Percentiles rank a stretch among this genome's conserved stretches.
Evolutionary conservation across 768 basidiomycete genomes (phyloP).

Genomic region (Lyophyllum shimeji): DNA sequence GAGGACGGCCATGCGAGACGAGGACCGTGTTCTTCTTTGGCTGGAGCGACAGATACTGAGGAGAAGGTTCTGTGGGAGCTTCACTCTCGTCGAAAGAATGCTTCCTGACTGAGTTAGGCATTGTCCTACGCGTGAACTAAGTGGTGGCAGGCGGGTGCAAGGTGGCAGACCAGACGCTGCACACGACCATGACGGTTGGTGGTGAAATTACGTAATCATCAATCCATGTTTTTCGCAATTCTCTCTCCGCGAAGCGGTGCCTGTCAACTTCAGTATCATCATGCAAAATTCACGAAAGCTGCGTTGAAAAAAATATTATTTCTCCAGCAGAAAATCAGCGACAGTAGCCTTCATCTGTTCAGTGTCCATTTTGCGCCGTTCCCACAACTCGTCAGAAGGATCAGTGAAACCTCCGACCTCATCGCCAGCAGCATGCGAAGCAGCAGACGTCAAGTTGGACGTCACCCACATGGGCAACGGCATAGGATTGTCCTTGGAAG

Average conservation of each 20-base stretch:
- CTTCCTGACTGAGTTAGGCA: constrained; percentile 21
- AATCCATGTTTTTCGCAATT: neutral
- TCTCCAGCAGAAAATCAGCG: constrained; percentile 41
- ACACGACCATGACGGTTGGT: neutral
- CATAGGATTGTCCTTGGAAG: constrained; percentile 11
- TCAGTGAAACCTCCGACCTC: neutral
- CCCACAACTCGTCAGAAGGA: constrained; percentile 28
- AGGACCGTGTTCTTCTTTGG: constrained; percentile 74
- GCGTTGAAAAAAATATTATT: constrained; percentile 5
- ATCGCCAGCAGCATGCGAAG: neutral
- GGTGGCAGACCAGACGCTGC: constrained; percentile 1
- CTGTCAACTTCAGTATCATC: too few species aligned
- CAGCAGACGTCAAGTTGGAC: constrained; percentile 13
- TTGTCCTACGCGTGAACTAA: constrained; percentile 2
- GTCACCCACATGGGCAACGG: constrained; percentile 37
- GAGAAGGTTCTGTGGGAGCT: constrained; percentile 4
- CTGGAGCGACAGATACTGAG: constrained; percentile 31
- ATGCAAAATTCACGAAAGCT: neutral
- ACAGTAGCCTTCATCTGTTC: constrained; percentile 35
- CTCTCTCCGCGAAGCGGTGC: too few species aligned
- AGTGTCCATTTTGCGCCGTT: constrained; percentile 24
- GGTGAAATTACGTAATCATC: constrained; percentile 9
- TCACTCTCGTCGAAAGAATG: constrained; percentile 13
- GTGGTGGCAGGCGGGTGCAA: neutral
- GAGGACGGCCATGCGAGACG: constrained; percentile 82